Evolutionary conservation across 768 basidiomycete species (phyloP).

Genomic region (Chalciporus sphaerocephalus): DNA sequence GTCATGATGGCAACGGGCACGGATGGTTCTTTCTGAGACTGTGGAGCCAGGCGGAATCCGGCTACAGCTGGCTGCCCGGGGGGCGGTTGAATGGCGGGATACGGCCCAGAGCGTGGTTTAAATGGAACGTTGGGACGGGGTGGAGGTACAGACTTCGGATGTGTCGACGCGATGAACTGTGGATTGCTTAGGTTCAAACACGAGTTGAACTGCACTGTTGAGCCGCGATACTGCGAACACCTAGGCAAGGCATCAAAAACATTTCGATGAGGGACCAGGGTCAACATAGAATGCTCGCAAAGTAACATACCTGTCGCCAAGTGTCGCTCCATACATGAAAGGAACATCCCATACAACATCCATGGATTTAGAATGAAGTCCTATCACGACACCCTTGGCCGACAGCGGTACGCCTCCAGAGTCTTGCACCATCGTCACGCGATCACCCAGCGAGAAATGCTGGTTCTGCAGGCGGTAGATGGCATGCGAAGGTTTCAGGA

Average conservation of each 20-base stretch:
- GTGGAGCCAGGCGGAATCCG: conserved; percentile 61
- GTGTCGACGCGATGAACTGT: conserved; percentile 79
- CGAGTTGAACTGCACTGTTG: conserved; percentile 78
- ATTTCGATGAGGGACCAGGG: not conserved
- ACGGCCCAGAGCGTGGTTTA: conserved; percentile 64
- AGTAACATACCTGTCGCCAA: conserved; percentile 65
- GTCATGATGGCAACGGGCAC: conserved; percentile 66
- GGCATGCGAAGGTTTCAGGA: conserved; percentile 89
- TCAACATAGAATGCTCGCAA: not conserved
- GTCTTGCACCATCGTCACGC: conserved; percentile 95
- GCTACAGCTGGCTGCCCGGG: conserved; percentile 51
- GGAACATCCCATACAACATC: conserved; percentile 96
- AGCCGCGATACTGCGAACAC: conserved; percentile 90
- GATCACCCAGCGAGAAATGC: conserved; percentile 81
- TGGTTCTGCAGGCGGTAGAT: conserved; percentile 88
- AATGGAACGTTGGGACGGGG: conserved; percentile 50
- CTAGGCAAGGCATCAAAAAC: conserved; percentile 45
- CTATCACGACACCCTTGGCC: conserved; percentile 91
- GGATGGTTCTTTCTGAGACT: conserved; percentile 32
- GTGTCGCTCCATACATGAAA: conserved; percentile 88
- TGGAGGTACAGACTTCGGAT: conserved; percentile 49
- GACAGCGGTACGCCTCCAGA: conserved; percentile 88
- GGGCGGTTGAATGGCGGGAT: conserved; percentile 53
- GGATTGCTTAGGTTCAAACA: conserved; percentile 85
- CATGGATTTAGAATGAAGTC: conserved; percentile 80